Conservation (phyloP, 164 flowering plant genomes). For the Piper longum region DNA sequence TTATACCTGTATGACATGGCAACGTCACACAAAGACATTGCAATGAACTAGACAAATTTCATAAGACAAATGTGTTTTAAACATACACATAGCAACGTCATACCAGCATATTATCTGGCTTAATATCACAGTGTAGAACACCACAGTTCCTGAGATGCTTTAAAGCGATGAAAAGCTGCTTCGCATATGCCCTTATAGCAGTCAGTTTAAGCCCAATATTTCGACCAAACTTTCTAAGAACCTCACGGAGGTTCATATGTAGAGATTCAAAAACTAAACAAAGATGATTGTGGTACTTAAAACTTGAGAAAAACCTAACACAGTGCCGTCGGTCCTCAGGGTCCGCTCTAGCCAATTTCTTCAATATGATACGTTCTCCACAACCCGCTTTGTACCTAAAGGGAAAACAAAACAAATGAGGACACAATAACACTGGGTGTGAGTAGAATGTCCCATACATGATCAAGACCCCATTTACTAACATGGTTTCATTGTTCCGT, state of each 20-base stretch:
- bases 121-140: slow-evolving; percentile 93
- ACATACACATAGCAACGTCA: slow-evolving; percentile 1
- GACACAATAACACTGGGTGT: not conserved
- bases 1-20: not conserved
- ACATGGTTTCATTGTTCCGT: slow-evolving; percentile 95
- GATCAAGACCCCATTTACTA: slow-evolving; percentile 9
- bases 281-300: slow-evolving; percentile 96
- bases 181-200: slow-evolving; percentile 90
- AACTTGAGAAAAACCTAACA: slow-evolving; percentile 84
- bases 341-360: slow-evolving; percentile 87
- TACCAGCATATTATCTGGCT: slow-evolving; percentile 99
- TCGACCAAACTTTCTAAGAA: slow-evolving; percentile 97
- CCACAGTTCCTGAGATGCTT: slow-evolving; percentile 93
- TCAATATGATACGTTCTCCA: slow-evolving; percentile 66
- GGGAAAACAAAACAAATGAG: slow-evolving; percentile 1
- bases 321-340: slow-evolving; percentile 90
- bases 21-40: too few relatives aligned
- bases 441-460: not conserved
- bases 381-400: slow-evolving; percentile 85
- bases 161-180: slow-evolving; percentile 91
- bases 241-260: slow-evolving; percentile 98
- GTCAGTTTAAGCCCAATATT: slow-evolving; percentile 95
- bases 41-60: not conserved
- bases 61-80: not conserved
- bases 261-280: slow-evolving; percentile 99